A percentile compares a stretch with the other conserved stretches of the same genome.
phyloP scores from a whole-genome alignment of 2,329 filamentous ascomycete genomes.

The Triangularia setosa region DNA sequence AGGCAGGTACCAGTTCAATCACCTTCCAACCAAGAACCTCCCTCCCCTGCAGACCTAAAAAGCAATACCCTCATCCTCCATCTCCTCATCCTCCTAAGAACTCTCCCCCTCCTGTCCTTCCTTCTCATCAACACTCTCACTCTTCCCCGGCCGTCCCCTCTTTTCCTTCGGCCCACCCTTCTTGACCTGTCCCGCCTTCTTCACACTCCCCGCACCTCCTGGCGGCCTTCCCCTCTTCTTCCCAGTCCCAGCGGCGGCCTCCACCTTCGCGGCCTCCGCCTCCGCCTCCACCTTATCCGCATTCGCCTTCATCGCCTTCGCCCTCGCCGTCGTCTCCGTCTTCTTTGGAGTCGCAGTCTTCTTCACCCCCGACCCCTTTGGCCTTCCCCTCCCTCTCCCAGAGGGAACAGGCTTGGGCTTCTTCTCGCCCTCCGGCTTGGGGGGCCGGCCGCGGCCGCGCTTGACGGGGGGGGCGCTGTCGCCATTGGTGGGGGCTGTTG shows the following conservation, averaged over 20 bases:
- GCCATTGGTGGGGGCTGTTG: neutral
- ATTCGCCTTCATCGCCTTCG: slow-evolving; percentile 2
- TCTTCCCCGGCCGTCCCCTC: slow-evolving; percentile 9
- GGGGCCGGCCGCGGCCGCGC: slow-evolving; percentile 28
- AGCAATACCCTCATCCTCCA: neutral
- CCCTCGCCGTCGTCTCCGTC: slow-evolving; percentile 2
- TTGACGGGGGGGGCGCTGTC: slow-evolving; percentile 12
- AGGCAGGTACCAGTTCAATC: too few species aligned
- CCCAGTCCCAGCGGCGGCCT: neutral
- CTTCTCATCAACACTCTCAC: slow-evolving; percentile 7
- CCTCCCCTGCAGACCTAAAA: neutral
- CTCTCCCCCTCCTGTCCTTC: neutral
- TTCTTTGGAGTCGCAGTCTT: slow-evolving; percentile 11
- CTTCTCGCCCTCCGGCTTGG: slow-evolving; percentile 23
- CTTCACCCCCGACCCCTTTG: slow-evolving; percentile 26
- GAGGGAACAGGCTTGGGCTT: slow-evolving; percentile 25
- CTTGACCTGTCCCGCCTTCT: slow-evolving; percentile 8
- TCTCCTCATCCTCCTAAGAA: neutral
- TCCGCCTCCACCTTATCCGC: slow-evolving; percentile 5
- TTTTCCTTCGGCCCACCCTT: slow-evolving; percentile 4
- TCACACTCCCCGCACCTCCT: neutral
- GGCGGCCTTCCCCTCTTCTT: slow-evolving; percentile 11
- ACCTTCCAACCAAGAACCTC: too few species aligned
- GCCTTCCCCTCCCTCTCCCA: slow-evolving; percentile 26
- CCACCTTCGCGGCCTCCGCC: slow-evolving; percentile 2